Evolutionary conservation across 2,329 filamentous ascomycete species (phyloP).

Genomic region (Cladosporium velox): DNA sequence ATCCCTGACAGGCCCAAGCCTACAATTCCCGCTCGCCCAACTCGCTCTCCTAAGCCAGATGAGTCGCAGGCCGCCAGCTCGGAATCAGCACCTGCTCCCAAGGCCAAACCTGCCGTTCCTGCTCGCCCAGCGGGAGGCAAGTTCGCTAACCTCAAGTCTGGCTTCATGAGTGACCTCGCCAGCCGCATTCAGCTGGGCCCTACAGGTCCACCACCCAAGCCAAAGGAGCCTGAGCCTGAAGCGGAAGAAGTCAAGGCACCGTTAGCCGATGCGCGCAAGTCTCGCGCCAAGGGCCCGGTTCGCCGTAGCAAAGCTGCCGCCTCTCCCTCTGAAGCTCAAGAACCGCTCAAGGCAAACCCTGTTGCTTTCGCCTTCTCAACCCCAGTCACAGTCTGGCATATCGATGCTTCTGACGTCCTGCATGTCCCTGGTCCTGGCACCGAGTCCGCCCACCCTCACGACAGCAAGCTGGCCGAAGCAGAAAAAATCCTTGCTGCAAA

Average conservation of each 20-base stretch:
- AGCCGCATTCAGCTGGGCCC: constrained; percentile 84
- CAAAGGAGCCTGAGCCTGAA: constrained; percentile 64
- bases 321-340: constrained; percentile 55
- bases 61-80: constrained; percentile 12
- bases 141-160: constrained; percentile 86
- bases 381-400: constrained; percentile 44
- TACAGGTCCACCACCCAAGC: constrained; percentile 65
- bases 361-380: constrained; percentile 48
- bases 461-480: constrained; percentile 20
- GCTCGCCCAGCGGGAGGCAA: constrained; percentile 77
- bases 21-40: constrained; percentile 60
- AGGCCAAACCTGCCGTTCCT: constrained; percentile 82
- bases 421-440: constrained; percentile 31
- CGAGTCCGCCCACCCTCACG: constrained; percentile 14
- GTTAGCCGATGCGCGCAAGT: constrained; percentile 86
- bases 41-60: constrained; percentile 51
- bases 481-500: constrained; percentile 33
- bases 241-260: constrained; percentile 66
- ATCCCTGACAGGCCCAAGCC: constrained; percentile 65
- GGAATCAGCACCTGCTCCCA: constrained; percentile 48
- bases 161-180: constrained; percentile 91
- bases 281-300: constrained; percentile 83
- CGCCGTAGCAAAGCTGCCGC: constrained; percentile 68
- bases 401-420: constrained; percentile 46
- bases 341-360: constrained; percentile 43